phyloP scores from a whole-genome alignment of 257 asterid genomes.

The Nicotiana noctiflora region DNA sequence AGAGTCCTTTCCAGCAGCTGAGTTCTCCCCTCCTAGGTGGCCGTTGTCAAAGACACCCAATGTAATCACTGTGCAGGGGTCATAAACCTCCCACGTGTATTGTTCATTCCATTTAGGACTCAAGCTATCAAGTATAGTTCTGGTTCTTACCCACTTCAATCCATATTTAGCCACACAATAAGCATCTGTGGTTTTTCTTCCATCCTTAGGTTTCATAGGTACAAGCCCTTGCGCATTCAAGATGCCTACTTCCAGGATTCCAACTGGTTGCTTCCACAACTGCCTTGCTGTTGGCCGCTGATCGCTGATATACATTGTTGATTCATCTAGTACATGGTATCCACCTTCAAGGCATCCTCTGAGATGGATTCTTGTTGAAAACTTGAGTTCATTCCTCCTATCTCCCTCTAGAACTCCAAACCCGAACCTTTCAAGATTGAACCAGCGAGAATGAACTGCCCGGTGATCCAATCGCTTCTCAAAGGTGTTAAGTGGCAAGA shows the following conservation, averaged over 20 bases:
- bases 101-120: conserved; percentile 72
- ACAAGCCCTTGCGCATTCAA: conserved; percentile 50
- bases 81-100: conserved; percentile 67
- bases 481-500: conserved; percentile 31
- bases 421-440: conserved; percentile 48
- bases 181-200: conserved; percentile 48
- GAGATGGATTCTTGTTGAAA: conserved; percentile 51
- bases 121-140: conserved; percentile 43
- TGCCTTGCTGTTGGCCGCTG: conserved; percentile 59
- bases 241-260: conserved; percentile 63
- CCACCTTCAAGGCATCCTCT: conserved; percentile 61
- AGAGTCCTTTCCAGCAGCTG: conserved; percentile 28
- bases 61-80: conserved; percentile 61
- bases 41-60: conserved; percentile 54
- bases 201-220: conserved; percentile 38
- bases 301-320: conserved; percentile 60
- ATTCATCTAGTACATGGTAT: conserved; percentile 66
- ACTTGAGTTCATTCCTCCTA: conserved; percentile 46
- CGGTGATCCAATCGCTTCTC: conserved; percentile 57
- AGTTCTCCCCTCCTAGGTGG: conserved; percentile 40
- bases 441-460: conserved; percentile 52
- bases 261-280: conserved; percentile 58
- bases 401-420: conserved; percentile 58
- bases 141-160: conserved; percentile 55
- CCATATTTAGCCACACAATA: conserved; percentile 76